Conservation (phyloP, 805 yeast species). For the Nakazawaea ambrosiae region DNA sequence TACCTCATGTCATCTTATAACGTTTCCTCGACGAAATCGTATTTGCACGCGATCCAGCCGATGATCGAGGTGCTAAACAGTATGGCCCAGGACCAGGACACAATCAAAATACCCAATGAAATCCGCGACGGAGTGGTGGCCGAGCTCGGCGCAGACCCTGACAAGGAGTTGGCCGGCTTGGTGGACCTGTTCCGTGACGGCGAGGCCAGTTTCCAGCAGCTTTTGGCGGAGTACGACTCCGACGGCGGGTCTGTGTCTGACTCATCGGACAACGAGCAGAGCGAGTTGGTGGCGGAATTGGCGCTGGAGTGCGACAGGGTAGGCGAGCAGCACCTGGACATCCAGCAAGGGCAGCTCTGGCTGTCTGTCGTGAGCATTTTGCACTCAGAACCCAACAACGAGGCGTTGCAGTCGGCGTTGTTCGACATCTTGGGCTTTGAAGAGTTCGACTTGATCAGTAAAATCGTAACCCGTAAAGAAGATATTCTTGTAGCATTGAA, state of each 20-base stretch:
- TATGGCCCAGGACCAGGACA: slow-evolving; percentile 16
- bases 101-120: slow-evolving; percentile 20
- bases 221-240: slow-evolving; percentile 11
- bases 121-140: slow-evolving; percentile 25
- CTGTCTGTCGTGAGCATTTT: slow-evolving; percentile 26
- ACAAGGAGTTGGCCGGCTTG: slow-evolving; percentile 18
- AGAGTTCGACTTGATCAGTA: slow-evolving; percentile 71
- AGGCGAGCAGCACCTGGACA: slow-evolving; percentile 5
- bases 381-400: slow-evolving; percentile 35
- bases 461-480: slow-evolving; percentile 42
- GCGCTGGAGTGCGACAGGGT: slow-evolving; percentile 26
- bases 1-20: slow-evolving; percentile 49
- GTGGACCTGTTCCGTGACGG: slow-evolving; percentile 26
- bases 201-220: slow-evolving; percentile 15
- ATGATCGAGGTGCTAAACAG: slow-evolving; percentile 45
- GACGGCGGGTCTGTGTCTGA: slow-evolving; percentile 4
- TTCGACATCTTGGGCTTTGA: slow-evolving; percentile 84
- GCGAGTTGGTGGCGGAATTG: slow-evolving; percentile 7
- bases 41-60: slow-evolving; percentile 71
- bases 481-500: slow-evolving; percentile 12
- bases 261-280: too few relatives aligned
- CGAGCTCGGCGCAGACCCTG: slow-evolving; percentile 18
- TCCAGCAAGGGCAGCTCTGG: slow-evolving; percentile 16
- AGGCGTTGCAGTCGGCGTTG: slow-evolving; percentile 60
- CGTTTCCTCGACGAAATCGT: slow-evolving; percentile 64